These are phyloP conservation scores for Ascochyta viciae-villosae DNA, from an alignment of 2,329 filamentous ascomycete genomes.

Conservation along the genomic window DNA sequence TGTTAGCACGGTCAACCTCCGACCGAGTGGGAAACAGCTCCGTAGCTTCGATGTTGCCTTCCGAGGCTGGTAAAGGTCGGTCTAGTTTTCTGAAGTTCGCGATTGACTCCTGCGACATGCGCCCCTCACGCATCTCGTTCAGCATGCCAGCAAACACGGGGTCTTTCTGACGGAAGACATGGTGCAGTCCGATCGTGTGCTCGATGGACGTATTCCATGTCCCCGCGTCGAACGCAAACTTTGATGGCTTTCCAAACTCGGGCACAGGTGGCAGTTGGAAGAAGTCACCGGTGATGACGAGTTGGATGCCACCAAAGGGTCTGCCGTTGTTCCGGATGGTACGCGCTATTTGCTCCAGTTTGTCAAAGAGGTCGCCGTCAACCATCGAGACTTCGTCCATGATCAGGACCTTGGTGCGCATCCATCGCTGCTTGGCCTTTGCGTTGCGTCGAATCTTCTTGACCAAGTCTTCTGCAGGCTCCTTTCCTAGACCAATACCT, in stretches of 20 bases:
- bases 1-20: slow-evolving; percentile 90
- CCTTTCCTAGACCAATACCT: slow-evolving; percentile 94
- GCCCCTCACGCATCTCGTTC: slow-evolving; percentile 95
- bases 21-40: slow-evolving; percentile 90
- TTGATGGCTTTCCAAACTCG: slow-evolving; percentile 74
- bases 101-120: slow-evolving; percentile 77
- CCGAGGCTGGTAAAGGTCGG: slow-evolving; percentile 67
- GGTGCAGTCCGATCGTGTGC: slow-evolving; percentile 92
- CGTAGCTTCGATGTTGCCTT: slow-evolving; percentile 81
- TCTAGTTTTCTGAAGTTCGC: slow-evolving; percentile 76
- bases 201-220: slow-evolving; percentile 94
- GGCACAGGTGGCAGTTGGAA: slow-evolving; percentile 96
- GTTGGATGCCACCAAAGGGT: slow-evolving; percentile 93
- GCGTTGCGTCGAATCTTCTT: slow-evolving; percentile 90
- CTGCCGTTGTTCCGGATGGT: slow-evolving; percentile 87
- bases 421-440: slow-evolving; percentile 89
- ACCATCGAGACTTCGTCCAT: slow-evolving; percentile 99
- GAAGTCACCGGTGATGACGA: slow-evolving; percentile 96
- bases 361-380: slow-evolving; percentile 95
- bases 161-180: slow-evolving; percentile 96
- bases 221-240: slow-evolving; percentile 90
- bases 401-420: slow-evolving; percentile 84
- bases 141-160: slow-evolving; percentile 90
- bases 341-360: slow-evolving; percentile 86
- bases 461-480: slow-evolving; percentile 77